Percentiles rank a stretch among this genome's conserved stretches.
phyloP scores from a whole-genome alignment of 768 basidiomycete genomes.

The Tubosaeta brunneosetosa region DNA sequence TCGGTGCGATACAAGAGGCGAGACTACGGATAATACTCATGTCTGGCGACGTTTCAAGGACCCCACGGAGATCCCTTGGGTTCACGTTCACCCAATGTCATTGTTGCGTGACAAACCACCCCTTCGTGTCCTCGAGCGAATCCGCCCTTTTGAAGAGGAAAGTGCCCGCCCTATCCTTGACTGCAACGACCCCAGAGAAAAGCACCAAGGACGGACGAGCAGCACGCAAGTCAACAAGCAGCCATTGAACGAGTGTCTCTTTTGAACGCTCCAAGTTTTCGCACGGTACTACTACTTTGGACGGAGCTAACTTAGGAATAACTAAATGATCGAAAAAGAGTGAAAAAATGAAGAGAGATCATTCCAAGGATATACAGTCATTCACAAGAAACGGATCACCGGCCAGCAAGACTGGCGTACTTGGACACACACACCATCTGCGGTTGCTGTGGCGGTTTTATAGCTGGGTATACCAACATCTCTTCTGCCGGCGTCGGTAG shows the following conservation, averaged over 20 bases:
- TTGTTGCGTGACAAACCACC: constrained; percentile 30
- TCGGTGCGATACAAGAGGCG: no score
- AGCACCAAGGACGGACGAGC: constrained; percentile 10
- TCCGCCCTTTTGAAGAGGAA: constrained; percentile 26
- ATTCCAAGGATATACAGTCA: neutral
- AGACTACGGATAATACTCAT: neutral
- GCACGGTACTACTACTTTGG: constrained; percentile 10
- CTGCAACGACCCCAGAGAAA: constrained; percentile 9
- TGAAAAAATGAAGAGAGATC: constrained; percentile 2
- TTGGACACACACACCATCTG: constrained; percentile 22
- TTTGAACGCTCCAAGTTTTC: constrained; percentile 3
- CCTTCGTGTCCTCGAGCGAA: constrained; percentile 24
- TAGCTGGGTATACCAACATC: constrained; percentile 37
- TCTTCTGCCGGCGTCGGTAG: constrained; percentile 53
- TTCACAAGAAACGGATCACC: constrained; percentile 13
- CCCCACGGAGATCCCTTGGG: neutral
- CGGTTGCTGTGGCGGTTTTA: constrained; percentile 7
- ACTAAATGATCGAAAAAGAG: neutral
- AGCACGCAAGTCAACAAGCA: constrained; percentile 10
- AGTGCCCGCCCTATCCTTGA: constrained; percentile 15
- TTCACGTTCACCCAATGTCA: constrained; percentile 5
- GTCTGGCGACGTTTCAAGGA: constrained; percentile 17
- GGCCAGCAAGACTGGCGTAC: constrained; percentile 30
- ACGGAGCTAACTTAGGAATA: neutral
- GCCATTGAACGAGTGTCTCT: no score